These are phyloP conservation scores for Metschnikowia shivogae DNA, from an alignment of 805 yeast species.

Conservation along the genomic window DNA sequence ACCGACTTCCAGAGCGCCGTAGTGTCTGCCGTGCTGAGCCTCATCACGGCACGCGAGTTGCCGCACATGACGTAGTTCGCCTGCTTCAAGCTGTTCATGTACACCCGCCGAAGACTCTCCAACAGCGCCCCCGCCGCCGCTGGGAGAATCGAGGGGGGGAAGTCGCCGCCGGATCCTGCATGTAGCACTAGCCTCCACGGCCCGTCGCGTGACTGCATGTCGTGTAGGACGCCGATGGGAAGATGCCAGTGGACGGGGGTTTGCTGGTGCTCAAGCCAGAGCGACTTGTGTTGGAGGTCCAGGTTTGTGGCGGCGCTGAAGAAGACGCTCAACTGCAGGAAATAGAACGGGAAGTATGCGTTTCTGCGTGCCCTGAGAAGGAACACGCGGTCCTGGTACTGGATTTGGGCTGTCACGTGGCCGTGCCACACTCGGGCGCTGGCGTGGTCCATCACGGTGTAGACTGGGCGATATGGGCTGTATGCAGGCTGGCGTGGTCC, in stretches of 20 bases:
- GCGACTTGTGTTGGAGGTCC: slow-evolving; percentile 12
- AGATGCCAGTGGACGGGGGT: slow-evolving; percentile 72
- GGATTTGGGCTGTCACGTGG: slow-evolving; percentile 41
- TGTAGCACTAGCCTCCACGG: slow-evolving; percentile 37
- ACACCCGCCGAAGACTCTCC: slow-evolving; percentile 42
- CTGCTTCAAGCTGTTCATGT: slow-evolving; percentile 82
- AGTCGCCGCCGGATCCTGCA: slow-evolving; percentile 11
- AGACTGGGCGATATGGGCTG: neutral
- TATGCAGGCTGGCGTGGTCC: slow-evolving; percentile 21
- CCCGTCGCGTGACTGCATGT: slow-evolving; percentile 30
- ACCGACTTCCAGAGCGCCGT: slow-evolving; percentile 54
- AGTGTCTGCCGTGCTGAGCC: slow-evolving; percentile 60
- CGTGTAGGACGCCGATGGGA: slow-evolving; percentile 70
- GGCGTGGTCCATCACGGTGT: slow-evolving; percentile 16
- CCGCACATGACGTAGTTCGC: slow-evolving; percentile 73
- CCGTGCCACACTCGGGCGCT: slow-evolving; percentile 53
- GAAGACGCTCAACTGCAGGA: slow-evolving; percentile 33
- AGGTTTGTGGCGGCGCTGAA: slow-evolving; percentile 27
- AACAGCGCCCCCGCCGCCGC: slow-evolving; percentile 7
- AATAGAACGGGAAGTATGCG: slow-evolving; percentile 47
- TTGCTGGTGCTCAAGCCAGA: slow-evolving; percentile 66
- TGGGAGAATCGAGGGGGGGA: slow-evolving; percentile 34
- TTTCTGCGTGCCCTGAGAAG: slow-evolving; percentile 36
- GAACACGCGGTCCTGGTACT: slow-evolving; percentile 20
- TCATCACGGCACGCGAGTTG: slow-evolving; percentile 76